Base-by-base conservation (phyloP, 2,329 filamentous ascomycete species). In the Colletotrichum somersetense region DNA sequence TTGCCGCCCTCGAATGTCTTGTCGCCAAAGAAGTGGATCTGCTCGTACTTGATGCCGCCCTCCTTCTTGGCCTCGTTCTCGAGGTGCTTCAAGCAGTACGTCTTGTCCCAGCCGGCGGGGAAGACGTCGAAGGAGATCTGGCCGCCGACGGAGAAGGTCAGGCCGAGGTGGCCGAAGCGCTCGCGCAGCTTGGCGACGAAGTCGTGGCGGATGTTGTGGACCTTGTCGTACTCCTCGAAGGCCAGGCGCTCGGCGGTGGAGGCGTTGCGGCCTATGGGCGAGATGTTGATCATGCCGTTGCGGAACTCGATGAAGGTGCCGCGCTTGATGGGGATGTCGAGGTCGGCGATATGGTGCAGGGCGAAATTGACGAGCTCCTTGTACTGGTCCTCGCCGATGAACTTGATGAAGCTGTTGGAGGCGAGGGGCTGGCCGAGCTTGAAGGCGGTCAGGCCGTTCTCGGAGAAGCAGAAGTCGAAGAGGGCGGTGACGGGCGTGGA, bases 71-170 rank as follows among this genome's bases (percentile, higher is more conserved):
- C 91, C 82, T 98, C 95, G 75, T 88, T 88, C 85, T 96, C 94
- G 74, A 98, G 86, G 83, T 98, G 95, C 77, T 89, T 87, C 76
- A 98, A 87, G 85, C 95, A 98, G 88, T 97, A 99, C 12, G 94
- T 97, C 91, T 98, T 99, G 86, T 99, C 96, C 96, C 96, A 99
- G 79, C 96, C 96, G 2, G 87, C 89, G 75, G 96, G 96, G 89
- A 99, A 99, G 78, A 98, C 93, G 80, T 99, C 96, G 82, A 99
- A 99, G 72, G 95, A 98, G 83, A 99, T 98, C 81, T 98, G 94
- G 65, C 96, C 96, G 77, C 96, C 96, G 78, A 99, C 97, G 74
- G 94, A 96, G 87, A 92, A 98, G 89, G 94, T 98, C 78, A 98
- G 86, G 46, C 93, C 94, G 74, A 94, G 86, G 82, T 97, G 91